These are phyloP conservation scores for Aschersonia sp. DNA, from an alignment of 2,329 filamentous ascomycete genomes.

Conservation along the genomic window DNA sequence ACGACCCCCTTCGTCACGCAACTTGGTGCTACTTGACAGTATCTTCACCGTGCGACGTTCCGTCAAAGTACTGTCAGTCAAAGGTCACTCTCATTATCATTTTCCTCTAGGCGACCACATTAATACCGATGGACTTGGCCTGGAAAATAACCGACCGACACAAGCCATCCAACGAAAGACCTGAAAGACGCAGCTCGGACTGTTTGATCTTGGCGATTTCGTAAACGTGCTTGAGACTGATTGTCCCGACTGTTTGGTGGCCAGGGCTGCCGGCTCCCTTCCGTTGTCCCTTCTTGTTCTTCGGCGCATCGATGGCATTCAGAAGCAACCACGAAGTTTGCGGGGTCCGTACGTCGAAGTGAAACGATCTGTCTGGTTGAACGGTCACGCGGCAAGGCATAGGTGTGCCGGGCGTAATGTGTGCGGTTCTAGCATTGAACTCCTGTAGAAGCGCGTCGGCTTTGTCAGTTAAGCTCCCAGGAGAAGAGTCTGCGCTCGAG, in stretches of 20 bases:
- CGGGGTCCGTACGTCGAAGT: slow-evolving; percentile 85
- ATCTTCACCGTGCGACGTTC: too few species aligned
- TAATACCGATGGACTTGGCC: slow-evolving; percentile 61
- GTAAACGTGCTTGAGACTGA: slow-evolving; percentile 90
- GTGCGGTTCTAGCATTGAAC: slow-evolving; percentile 87
- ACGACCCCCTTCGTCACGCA: too few species aligned
- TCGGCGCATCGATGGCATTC: slow-evolving; percentile 61
- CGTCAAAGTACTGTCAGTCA: too few species aligned
- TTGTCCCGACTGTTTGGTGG: slow-evolving; percentile 63
- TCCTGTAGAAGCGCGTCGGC: slow-evolving; percentile 42
- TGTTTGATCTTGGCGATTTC: slow-evolving; percentile 98
- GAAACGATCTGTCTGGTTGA: slow-evolving; percentile 82
- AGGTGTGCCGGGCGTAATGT: slow-evolving; percentile 69
- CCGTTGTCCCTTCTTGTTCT: slow-evolving; percentile 59
- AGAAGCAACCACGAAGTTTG: slow-evolving; percentile 86
- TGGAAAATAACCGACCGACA: slow-evolving; percentile 63
- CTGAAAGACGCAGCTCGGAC: slow-evolving; percentile 57
- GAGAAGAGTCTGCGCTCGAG: background rate
- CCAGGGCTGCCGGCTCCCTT: slow-evolving; percentile 65
- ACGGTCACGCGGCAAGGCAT: slow-evolving; percentile 85
- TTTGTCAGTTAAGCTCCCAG: slow-evolving; percentile 4
- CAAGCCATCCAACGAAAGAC: slow-evolving; percentile 53
- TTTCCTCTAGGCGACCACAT: slow-evolving; percentile 45
- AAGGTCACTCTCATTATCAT: background rate
- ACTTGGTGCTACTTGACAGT: too few species aligned